phyloP scores from a whole-genome alignment of 2,329 filamentous ascomycete species.

The Penicillium occitanis region DNA sequence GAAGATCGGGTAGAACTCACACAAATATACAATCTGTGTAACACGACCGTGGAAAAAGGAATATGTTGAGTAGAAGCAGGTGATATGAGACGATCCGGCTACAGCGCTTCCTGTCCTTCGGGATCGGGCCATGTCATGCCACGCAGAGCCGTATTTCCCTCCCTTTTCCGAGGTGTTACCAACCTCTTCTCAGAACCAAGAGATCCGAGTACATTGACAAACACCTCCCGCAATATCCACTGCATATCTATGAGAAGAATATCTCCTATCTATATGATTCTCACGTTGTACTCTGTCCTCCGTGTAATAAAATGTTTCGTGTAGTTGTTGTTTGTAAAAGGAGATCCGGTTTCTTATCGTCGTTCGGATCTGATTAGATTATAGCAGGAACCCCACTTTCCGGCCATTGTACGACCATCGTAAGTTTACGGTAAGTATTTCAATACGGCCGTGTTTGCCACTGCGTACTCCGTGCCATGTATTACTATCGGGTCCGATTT shows the following conservation, averaged over 20 bases:
- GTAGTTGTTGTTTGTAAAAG: background rate
- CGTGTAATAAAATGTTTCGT: background rate
- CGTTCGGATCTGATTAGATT: slow-evolving; percentile 14
- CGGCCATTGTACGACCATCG: background rate
- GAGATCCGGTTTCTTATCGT: slow-evolving; percentile 8
- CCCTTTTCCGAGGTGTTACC: background rate
- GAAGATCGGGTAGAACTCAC: background rate
- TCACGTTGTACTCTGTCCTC: too few relatives aligned
- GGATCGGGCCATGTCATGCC: slow-evolving; percentile 1
- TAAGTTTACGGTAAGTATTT: background rate
- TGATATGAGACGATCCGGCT: background rate
- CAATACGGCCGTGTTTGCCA: background rate
- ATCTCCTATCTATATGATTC: background rate
- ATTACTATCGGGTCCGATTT: background rate
- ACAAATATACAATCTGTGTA: background rate
- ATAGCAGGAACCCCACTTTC: background rate
- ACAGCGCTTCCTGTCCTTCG: background rate
- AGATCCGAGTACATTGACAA: background rate
- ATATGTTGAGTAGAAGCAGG: background rate
- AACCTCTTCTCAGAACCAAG: background rate
- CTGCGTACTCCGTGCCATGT: background rate
- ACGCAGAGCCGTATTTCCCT: background rate
- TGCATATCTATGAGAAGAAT: too few relatives aligned
- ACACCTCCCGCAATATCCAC: background rate
- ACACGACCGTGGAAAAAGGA: background rate